Base-by-base conservation (phyloP, 2,329 filamentous ascomycete species). In the Chaetomium sp. region DNA sequence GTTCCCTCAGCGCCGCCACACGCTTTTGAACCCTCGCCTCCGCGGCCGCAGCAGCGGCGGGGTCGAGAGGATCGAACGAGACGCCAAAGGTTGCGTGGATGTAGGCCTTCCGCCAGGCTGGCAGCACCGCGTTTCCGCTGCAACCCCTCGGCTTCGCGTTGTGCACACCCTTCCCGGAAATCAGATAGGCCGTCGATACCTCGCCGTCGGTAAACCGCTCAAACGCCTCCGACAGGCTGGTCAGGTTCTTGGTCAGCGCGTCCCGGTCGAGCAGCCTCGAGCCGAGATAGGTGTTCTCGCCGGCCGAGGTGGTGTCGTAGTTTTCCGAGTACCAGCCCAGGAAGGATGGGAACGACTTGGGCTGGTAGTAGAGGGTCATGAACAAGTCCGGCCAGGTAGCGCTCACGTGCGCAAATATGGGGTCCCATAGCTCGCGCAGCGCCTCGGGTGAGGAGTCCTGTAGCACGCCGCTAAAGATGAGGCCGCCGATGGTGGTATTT, bases 81-180 rank as follows among this genome's bases (percentile, higher is more conserved):
- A 35, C 21, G 25, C 57, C 62, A 4, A 53, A 7, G n/a, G 57
- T 68, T 0, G 74, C 67, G 58, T 82, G 80, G 2, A 79, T 71
- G 21, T 78, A 77, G 0, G 80, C 75, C 13, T 69, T 78, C 19
- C 84, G 76, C 83, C 83, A 87, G 0, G 81, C 81, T 0, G 83
- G 83, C 45, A 80, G 79, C 2, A 83, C 77, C 0, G 82, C 74
- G 33, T 82, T 80, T 50, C 78, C 73, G 0, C 29, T 33, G 13
- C 80, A 81, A 0, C 81, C 82, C 21, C 78, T 72, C 0, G 81
- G 79, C 35, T 73, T 71, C 1, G 80, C 81, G 50, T 83, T 70
- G 0, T 75, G 72, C 0, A 82, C 77, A 0, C 79, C 82, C 38
- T 78, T 78, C 0, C 82, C 81, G 1, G 76, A 74, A 0, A 85